These are phyloP conservation scores for Aureobasidium sp. DNA, from an alignment of 2,329 filamentous ascomycete species.

Conservation along the genomic window DNA sequence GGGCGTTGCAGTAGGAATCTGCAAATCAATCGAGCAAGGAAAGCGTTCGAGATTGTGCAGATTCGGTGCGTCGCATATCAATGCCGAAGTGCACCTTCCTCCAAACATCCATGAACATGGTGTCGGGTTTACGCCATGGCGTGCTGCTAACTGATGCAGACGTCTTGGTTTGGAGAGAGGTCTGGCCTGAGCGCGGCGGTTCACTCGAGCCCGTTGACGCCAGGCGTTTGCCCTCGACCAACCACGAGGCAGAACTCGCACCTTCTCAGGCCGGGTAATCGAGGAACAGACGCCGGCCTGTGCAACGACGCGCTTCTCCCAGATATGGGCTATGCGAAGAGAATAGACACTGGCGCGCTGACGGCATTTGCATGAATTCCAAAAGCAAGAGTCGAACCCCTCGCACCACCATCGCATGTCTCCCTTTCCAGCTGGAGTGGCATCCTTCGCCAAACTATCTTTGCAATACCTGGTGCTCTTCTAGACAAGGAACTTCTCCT, in stretches of 20 bases:
- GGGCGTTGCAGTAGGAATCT: constrained; percentile 11
- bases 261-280: constrained; percentile 3
- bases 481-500: neutral
- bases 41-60: constrained; percentile 6
- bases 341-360: neutral
- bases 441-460: neutral
- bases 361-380: constrained; percentile 12
- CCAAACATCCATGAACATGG: constrained; percentile 13
- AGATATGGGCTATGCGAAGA: neutral
- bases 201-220: neutral
- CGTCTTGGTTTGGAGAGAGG: constrained; percentile 8
- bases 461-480: neutral
- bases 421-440: neutral
- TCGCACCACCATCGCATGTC: neutral
- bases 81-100: constrained; percentile 9
- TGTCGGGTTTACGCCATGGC: constrained; percentile 11
- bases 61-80: constrained; percentile 14
- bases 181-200: constrained; percentile 8
- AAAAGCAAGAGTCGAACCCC: neutral
- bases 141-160: constrained; percentile 9
- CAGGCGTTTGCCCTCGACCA: constrained; percentile 5
- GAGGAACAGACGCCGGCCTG: constrained; percentile 13
- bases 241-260: constrained; percentile 4
- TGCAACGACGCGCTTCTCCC: constrained; percentile 15
- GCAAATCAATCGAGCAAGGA: constrained; percentile 10